Base-by-base conservation (phyloP, 1,139 yeast genomes). In the Magnusiomyces suaveolens region DNA sequence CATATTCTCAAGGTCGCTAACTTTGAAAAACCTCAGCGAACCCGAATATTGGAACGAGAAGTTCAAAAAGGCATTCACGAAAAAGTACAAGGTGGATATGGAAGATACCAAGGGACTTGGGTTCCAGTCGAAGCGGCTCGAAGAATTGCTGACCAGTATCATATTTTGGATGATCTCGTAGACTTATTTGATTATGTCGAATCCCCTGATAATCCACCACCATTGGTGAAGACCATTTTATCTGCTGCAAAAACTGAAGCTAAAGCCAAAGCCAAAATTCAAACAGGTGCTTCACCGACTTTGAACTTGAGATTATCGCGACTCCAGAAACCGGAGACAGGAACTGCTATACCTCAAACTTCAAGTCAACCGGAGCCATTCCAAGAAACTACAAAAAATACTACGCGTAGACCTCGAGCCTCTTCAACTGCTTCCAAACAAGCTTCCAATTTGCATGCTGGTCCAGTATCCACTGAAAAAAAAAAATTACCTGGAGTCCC, bases 41-140 rank as follows among this genome's bases (percentile, higher is more conserved):
- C 96, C 6, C 82, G 89, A 63, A 81, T 89, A 56, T 75, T 89
- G 63, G 97, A 90, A 66, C 82, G 82, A 60, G 97, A 89, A 65
- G 87, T 90, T n/a, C 89, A 81, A 60, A 80, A 83, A 1, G 95
- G 95, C 32, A 75, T 75, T 46, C 96, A 88, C 68, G 97, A 90
- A 66, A 90, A 89, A 66, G 90, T 90, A 14, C 96, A 89, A 70
- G 97, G 96, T 50, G 97, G 96, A 0, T 87, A 89, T 66, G 97
- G 97, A 14, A 84, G 88, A 66, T 87, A 87, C 67, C 97, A 90
- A 70, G 97, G 97, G 1, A 87, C 97, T 0, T 92, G 96, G 88
- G 84, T 89, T 24, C 97, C 97, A 0, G 70, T 89, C 57, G 77
- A 75, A 10, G 72, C 48, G 46, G 84, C 87, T 0, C 66, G 70